Conservation (phyloP, 176 grass and related monocot genomes). For the Ananas comosus region DNA sequence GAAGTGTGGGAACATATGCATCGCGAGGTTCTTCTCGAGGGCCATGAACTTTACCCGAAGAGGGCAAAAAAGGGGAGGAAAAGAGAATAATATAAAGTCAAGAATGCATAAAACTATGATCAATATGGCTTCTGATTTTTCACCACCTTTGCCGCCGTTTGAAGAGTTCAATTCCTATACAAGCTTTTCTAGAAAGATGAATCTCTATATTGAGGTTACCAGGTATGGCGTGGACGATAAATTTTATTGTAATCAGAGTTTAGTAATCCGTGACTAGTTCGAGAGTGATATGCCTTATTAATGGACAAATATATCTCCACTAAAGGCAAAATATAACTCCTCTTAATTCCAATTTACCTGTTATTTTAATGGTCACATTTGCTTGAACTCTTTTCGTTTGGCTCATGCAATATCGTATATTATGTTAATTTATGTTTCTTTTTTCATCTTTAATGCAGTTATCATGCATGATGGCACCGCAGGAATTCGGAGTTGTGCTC, state of each 20-base stretch:
- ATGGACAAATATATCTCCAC: no score
- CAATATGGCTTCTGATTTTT: background rate
- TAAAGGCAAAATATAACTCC: no score
- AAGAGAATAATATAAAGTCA: background rate
- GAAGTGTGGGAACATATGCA: constrained; percentile 65
- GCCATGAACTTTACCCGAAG: constrained; percentile 53
- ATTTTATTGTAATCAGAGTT: background rate
- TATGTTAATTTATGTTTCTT: no score
- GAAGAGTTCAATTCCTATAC: background rate
- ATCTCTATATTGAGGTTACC: background rate
- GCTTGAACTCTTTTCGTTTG: no score
- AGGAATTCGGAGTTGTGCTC: no score
- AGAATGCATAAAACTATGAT: background rate
- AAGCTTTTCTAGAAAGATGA: background rate
- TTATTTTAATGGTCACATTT: no score
- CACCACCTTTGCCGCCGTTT: background rate
- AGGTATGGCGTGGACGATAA: background rate
- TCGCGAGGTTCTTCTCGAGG: constrained; percentile 37
- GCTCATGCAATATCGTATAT: no score
- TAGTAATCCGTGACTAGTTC: background rate
- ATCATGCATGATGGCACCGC: no score
- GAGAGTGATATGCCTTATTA: background rate
- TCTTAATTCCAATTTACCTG: no score
- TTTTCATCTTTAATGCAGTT: no score
- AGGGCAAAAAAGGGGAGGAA: constrained; percentile 41